Evolutionary conservation across 768 basidiomycete genomes (phyloP), one percentile per base, ranked within the genome.

Genomic region (Termitomyces sp.): DNA sequence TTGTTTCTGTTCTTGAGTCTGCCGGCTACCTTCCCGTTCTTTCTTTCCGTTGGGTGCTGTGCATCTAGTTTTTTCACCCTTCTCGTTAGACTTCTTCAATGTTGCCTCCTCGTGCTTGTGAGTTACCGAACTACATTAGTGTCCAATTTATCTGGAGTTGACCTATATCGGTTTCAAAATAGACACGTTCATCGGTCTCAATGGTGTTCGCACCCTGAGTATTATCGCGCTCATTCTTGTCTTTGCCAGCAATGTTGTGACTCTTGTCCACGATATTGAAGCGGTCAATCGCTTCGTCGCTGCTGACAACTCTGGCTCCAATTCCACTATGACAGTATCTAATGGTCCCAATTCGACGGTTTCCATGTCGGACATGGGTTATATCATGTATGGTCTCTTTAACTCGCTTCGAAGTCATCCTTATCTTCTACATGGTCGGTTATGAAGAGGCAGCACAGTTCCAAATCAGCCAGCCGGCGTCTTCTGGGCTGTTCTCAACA

Each of bases 401-500:
- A 9, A 57, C 52, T 53, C 57, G 14, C 30, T 14, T n/a, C 33
- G 24, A 44, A 14, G 6, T 46, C 6, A 30, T 47, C 53, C 32
- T 43, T 50, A 45, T 43, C 24, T 58, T 52, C 60, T 20, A 60
- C 49, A 33, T 43, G 24, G 18, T 28, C 56, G 53, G 53, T 22
- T 22, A 45, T 47, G 14, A 56, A 83, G 74, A 61, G 88, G 83
- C 57, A 90, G 86, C 70, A 92, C 92, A 2, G 92, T 97, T 5
- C 94, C 94, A 4, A 92, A 92, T 71, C 93, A 96, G 69, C 82
- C 90, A 32, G 94, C 90, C 20, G 94, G 94, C 28, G 82, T 84
- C 9, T 96, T 97, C 74, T 97, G 93, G 90, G 90, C 91, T 5
- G 85, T 96, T 60, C 75, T 95, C 61, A 92, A 92, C 71, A 80